Evolutionary conservation across 1,284 basidiomycete genomes (phyloP).

Genomic region (Ganoderma boninense): DNA sequence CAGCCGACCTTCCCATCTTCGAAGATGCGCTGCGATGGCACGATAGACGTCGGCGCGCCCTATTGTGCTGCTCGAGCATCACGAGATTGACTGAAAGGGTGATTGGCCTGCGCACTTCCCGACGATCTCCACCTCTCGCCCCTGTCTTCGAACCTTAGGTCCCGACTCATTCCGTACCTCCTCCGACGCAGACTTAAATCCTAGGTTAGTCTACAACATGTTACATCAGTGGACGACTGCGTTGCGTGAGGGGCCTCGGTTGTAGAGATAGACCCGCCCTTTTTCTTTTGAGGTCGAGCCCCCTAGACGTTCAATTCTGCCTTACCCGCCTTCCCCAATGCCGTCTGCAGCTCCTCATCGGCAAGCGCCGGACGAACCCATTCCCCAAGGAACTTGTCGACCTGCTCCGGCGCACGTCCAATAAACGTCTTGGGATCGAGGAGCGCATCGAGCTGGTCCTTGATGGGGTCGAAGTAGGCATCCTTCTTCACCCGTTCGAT

Average conservation of each 20-base stretch:
- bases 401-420: slow-evolving; percentile 92
- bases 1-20: neutral
- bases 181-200: neutral
- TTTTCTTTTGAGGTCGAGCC: neutral
- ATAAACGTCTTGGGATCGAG: slow-evolving; percentile 89
- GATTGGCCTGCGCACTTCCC: neutral
- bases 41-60: neutral
- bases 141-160: neutral
- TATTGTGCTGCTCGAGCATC: neutral
- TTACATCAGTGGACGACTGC: neutral
- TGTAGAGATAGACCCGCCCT: neutral
- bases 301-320: slow-evolving; percentile 46
- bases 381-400: slow-evolving; percentile 87
- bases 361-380: slow-evolving; percentile 92
- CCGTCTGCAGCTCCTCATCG: slow-evolving; percentile 67
- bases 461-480: slow-evolving; percentile 70
- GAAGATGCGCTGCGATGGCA: neutral
- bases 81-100: neutral
- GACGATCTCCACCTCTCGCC: neutral
- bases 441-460: slow-evolving; percentile 68
- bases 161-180: neutral
- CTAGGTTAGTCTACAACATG: neutral
- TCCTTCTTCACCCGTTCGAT: slow-evolving; percentile 86
- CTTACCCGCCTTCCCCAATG: slow-evolving; percentile 52
- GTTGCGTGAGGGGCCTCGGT: neutral